Percentiles rank a stretch among this genome's conserved stretches.
Evolutionary conservation across 345 rosid genomes (phyloP).

Genomic region (Kernera saxatilis): DNA sequence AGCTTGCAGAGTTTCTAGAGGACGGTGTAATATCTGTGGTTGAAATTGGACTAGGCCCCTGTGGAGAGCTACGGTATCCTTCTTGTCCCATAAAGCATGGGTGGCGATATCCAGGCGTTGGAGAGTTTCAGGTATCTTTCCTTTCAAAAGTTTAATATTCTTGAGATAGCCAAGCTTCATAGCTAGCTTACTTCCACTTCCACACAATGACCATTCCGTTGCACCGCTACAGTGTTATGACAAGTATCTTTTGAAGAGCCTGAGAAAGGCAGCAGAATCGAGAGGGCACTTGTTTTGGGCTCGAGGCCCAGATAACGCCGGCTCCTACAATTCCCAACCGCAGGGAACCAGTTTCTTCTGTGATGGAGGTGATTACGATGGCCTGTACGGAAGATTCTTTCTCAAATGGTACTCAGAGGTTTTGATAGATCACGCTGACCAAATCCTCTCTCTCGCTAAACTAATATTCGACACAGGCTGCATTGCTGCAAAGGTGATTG

Average conservation of each 20-base stretch:
- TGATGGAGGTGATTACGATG: slow-evolving; percentile 94
- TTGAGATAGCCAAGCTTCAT: slow-evolving; percentile 8
- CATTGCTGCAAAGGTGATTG: slow-evolving; percentile 80
- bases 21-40: slow-evolving; percentile 69
- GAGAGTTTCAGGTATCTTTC: slow-evolving; percentile 85
- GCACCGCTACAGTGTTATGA: slow-evolving; percentile 71
- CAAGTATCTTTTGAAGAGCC: slow-evolving; percentile 64
- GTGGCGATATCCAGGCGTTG: slow-evolving; percentile 98
- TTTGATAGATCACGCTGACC: slow-evolving; percentile 76
- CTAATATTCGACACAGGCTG: slow-evolving; percentile 72
- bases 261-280: slow-evolving; percentile 79
- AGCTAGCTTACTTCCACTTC: slow-evolving; percentile 7
- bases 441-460: slow-evolving; percentile 73
- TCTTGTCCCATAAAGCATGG: slow-evolving; percentile 96
- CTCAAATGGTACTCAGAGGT: slow-evolving; percentile 87
- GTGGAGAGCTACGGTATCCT: slow-evolving; percentile 93
- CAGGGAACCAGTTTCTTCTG: slow-evolving; percentile 88
- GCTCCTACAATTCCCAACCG: slow-evolving; percentile 82
- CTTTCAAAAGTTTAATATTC: neutral
- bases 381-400: slow-evolving; percentile 91
- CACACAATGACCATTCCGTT: slow-evolving; percentile 9
- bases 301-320: slow-evolving; percentile 83
- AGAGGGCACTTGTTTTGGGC: slow-evolving; percentile 84
- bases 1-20: slow-evolving; percentile 66
- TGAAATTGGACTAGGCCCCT: slow-evolving; percentile 94